Conservation (phyloP, 148 eudicot species). For the Camellia sinensis region DNA sequence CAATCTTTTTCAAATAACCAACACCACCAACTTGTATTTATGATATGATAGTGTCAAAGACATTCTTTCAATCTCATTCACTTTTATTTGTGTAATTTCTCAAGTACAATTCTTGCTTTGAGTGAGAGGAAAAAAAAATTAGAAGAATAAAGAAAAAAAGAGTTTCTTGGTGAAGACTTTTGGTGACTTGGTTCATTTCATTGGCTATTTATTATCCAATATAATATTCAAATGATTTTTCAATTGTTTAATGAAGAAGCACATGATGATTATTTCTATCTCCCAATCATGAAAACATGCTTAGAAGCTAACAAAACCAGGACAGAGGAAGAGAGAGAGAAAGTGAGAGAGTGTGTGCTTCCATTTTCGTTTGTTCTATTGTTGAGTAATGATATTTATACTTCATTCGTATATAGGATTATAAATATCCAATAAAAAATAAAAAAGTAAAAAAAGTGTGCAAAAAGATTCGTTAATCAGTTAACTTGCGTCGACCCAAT, state of each 20-base stretch:
- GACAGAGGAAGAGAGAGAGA: background rate
- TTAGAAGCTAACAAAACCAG: conserved; percentile 58
- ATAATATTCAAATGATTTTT: conserved; percentile 9
- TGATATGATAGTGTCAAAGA: conserved; percentile 13
- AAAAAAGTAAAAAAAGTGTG: too few relatives aligned
- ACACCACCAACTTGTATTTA: conserved; percentile 1
- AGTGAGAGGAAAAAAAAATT: background rate
- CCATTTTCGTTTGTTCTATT: background rate
- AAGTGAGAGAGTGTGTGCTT: background rate
- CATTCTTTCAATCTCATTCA: conserved; percentile 17
- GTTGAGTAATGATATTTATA: background rate
- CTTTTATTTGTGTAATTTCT: conserved; percentile 13
- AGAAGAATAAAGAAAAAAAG: background rate
- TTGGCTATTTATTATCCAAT: background rate
- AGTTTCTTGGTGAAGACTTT: background rate
- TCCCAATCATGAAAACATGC: conserved; percentile 68
- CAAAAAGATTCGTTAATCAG: too few relatives aligned
- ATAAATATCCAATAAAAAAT: too few relatives aligned
- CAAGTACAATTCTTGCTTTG: too few relatives aligned
- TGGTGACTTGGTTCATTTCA: background rate
- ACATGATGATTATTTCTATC: conserved; percentile 16
- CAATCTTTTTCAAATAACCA: conserved; percentile 15
- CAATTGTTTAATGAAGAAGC: conserved; percentile 24
- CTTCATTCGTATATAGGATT: too few relatives aligned
- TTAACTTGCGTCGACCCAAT: too few relatives aligned